A percentile compares a stretch with the other conserved stretches of the same genome.
Conservation (phyloP, 2,329 filamentous ascomycete genomes). For the Bipolaris victoriae region DNA sequence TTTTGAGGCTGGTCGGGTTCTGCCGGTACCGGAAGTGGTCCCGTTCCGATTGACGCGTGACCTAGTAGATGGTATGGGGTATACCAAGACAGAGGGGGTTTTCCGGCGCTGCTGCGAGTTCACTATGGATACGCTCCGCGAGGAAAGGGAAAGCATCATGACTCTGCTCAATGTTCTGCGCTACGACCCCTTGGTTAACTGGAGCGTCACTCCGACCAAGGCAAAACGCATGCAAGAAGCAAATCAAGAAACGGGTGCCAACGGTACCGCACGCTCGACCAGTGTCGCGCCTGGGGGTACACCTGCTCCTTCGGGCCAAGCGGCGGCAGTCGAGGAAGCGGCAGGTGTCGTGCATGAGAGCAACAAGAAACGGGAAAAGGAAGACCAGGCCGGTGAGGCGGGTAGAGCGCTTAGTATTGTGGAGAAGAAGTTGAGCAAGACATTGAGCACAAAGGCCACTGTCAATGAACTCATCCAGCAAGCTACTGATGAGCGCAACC, state of each 20-base stretch:
- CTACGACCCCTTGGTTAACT: constrained; percentile 97
- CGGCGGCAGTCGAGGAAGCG: constrained; percentile 30
- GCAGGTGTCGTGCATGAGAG: constrained; percentile 33
- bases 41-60: constrained; percentile 95
- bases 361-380: constrained; percentile 53
- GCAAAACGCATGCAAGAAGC: constrained; percentile 72
- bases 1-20: constrained; percentile 94
- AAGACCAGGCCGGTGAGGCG: constrained; percentile 75
- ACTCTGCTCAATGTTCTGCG: constrained; percentile 95
- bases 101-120: constrained; percentile 99
- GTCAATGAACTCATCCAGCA: constrained; percentile 98
- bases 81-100: constrained; percentile 92
- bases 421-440: constrained; percentile 93
- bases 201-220: constrained; percentile 79
- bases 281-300: constrained; percentile 39
- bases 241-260: constrained; percentile 56
- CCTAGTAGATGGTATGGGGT: constrained; percentile 95
- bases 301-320: constrained; percentile 34
- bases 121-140: constrained; percentile 90
- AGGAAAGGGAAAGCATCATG: constrained; percentile 97
- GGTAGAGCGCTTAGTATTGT: constrained; percentile 92
- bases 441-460: constrained; percentile 89
- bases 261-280: constrained; percentile 39
- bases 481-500: constrained; percentile 88
- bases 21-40: constrained; percentile 93